These are phyloP conservation scores for Apiospora koreana DNA, from an alignment of 2,329 filamentous ascomycete genomes.

Conservation along the genomic window DNA sequence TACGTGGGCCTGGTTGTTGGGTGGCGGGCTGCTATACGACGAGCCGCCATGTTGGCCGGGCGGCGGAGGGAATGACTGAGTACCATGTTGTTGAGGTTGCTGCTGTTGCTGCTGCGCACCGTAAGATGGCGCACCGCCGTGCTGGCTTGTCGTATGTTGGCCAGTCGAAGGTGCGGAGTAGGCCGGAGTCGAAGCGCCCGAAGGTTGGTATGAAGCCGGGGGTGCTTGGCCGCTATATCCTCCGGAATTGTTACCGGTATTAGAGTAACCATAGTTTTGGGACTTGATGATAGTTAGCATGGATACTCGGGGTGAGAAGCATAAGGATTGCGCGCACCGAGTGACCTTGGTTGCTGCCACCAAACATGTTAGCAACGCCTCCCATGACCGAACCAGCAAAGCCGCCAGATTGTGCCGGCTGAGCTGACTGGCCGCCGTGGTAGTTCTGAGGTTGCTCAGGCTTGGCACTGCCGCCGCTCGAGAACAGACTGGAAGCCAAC, in stretches of 20 bases:
- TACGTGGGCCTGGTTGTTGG: conserved; percentile 14
- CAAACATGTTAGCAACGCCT: conserved; percentile 54
- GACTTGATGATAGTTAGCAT: conserved; percentile 32
- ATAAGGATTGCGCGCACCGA: conserved; percentile 34
- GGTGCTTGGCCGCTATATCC: conserved; percentile 66
- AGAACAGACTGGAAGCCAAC: conserved; percentile 57
- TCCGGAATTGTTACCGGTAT: conserved; percentile 48
- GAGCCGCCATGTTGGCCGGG: conserved; percentile 26
- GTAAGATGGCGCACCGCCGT: conserved; percentile 21
- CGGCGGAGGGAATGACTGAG: conserved; percentile 22
- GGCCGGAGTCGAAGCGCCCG: conserved; percentile 27
- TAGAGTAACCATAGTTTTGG: conserved; percentile 66
- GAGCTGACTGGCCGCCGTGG: conserved; percentile 44
- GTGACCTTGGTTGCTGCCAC: conserved; percentile 45
- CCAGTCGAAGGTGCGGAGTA: conserved; percentile 27
- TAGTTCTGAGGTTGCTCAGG: conserved; percentile 49
- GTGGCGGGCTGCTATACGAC: conserved; percentile 25
- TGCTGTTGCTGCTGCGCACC: background rate
- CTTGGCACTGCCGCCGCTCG: conserved; percentile 43
- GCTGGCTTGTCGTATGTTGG: conserved; percentile 3
- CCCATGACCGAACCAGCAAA: conserved; percentile 56
- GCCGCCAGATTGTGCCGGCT: conserved; percentile 45
- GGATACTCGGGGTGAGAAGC: background rate
- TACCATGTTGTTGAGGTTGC: conserved; percentile 25
- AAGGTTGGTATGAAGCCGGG: conserved; percentile 58